Percentiles rank a stretch among this genome's conserved stretches.
Conservation (phyloP, 257 asterid genomes). For the Lycium barbarum region DNA sequence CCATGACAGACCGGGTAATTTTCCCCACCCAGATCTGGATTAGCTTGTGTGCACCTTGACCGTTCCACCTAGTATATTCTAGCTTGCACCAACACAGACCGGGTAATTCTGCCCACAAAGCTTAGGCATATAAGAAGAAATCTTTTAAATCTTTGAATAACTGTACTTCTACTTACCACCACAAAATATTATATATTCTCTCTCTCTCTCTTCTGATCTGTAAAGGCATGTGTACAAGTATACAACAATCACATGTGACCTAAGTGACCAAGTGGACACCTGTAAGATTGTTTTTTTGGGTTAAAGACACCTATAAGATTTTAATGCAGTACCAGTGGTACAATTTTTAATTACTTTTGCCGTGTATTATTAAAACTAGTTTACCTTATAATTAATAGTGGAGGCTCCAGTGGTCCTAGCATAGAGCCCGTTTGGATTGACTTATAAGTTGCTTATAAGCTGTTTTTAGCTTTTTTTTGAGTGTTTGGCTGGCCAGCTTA, state of each 20-base stretch:
- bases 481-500: too few relatives aligned
- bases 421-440: too few relatives aligned
- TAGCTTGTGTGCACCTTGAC: background rate
- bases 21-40: background rate
- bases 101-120: background rate
- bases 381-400: background rate
- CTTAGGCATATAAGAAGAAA: background rate
- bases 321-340: background rate
- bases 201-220: conserved; percentile 19
- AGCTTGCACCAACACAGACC: background rate
- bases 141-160: too few relatives aligned
- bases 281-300: background rate
- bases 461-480: too few relatives aligned
- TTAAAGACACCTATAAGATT: background rate
- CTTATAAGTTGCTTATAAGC: too few relatives aligned
- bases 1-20: background rate
- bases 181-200: background rate
- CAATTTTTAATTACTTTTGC: background rate
- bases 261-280: background rate
- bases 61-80: background rate
- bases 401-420: too few relatives aligned
- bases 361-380: background rate
- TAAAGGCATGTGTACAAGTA: background rate
- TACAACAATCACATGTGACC: background rate
- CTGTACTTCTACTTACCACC: background rate